Base-by-base conservation (phyloP, 192 early-diverging fungal genomes). In the Spizellomyces punctatus region DNA sequence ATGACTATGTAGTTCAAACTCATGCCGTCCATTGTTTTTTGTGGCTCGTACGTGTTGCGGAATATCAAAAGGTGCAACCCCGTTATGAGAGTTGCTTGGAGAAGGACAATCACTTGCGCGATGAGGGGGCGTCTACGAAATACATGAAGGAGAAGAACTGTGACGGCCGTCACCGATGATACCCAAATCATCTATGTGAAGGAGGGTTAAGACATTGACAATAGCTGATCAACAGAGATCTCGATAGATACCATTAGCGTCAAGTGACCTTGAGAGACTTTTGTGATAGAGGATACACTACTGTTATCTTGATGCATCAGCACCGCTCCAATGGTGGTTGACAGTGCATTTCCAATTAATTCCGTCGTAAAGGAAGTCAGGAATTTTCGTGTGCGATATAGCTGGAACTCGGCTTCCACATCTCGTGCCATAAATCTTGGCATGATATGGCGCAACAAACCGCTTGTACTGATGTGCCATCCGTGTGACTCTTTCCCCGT, bases 361-460 rank as follows among this genome's bases (percentile, higher is more conserved):
- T 56, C 54, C 54, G 7, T 22, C n/a, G 22, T n/a, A 7, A 56
- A 56, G 5, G 54, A 56, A 56, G 7, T 22, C 0, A 6, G 22
- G 54, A 19, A 56, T 56, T 56, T 56, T 22, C 22, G n/a, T n/a
- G 54, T 56, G 54, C 54, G 54, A 7, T 56, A 56, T 6, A n/a
- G 54, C 22, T 56, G 54, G 22, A 56, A 56, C 54, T 56, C 54
- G n/a, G n/a, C 22, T 22, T 56, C 54, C n/a, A 56, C 22, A 22
- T 5, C 54, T 6, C 22, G 6, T 56, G n/a, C 7, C 54, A 56
- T 56, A 7, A 56, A 56, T 22, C 22, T 56, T 7, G 54, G 54
- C 5, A 56, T 56, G 22, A 56, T 6, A 22, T 56, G 54, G 22
- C 54, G 6, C 5, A 56, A 19, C 7, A 56, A n/a, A 56, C 54